Percentiles rank a stretch among this genome's conserved stretches.
These are phyloP conservation scores for Alternaria longipes DNA, from an alignment of 2,329 filamentous ascomycete species.

Conservation along the genomic window DNA sequence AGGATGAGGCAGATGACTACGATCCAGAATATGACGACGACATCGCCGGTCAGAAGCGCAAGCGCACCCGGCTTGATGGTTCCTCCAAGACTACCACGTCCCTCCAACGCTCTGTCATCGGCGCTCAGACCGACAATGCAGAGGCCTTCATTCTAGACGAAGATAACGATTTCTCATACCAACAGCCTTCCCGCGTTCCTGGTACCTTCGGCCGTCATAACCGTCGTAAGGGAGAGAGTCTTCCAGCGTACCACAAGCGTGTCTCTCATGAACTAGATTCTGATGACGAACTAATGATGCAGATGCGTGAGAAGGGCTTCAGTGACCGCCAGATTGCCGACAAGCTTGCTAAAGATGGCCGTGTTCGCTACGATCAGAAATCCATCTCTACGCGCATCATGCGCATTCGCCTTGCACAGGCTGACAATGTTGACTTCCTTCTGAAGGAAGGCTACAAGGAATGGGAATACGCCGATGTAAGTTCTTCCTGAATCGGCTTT, in stretches of 20 bases:
- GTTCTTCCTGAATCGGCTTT: constrained; percentile 10
- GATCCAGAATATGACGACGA: constrained; percentile 19
- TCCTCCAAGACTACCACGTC: constrained; percentile 5
- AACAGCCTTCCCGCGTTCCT: constrained; percentile 22
- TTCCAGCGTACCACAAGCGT: constrained; percentile 54
- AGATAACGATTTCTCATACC: constrained; percentile 13
- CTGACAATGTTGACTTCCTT: constrained; percentile 55
- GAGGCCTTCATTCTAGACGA: constrained; percentile 38
- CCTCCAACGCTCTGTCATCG: constrained; percentile 21
- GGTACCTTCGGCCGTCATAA: constrained; percentile 38
- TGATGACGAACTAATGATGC: constrained; percentile 58
- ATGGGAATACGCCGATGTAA: constrained; percentile 61
- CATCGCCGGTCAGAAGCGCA: constrained; percentile 24
- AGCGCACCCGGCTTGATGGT: constrained; percentile 22
- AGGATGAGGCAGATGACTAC: constrained; percentile 17
- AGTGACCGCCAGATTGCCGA: constrained; percentile 57
- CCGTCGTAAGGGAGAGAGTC: constrained; percentile 45
- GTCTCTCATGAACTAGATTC: constrained; percentile 56
- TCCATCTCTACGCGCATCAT: constrained; percentile 59
- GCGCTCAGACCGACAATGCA: constrained; percentile 21
- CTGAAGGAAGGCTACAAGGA: constrained; percentile 59
- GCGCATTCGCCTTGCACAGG: constrained; percentile 56
- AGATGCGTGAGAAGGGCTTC: constrained; percentile 54
- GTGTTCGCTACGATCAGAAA: constrained; percentile 57
- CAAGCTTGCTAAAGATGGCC: constrained; percentile 54